Conservation (phyloP, 2,329 filamentous ascomycete genomes). For the Tolypocladium tundrense region DNA sequence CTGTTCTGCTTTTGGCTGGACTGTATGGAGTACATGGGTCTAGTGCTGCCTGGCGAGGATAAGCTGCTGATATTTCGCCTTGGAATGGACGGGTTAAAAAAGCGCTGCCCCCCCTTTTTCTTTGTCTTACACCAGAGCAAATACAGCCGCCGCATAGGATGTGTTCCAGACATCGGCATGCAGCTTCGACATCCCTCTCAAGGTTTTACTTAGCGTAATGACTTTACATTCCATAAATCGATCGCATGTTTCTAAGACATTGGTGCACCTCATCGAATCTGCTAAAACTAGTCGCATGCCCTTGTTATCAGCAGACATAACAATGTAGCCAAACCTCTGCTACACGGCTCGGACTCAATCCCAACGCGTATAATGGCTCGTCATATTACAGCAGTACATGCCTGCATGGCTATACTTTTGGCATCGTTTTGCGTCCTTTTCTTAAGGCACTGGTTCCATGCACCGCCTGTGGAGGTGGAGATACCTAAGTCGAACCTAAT, state of each 20-base stretch:
- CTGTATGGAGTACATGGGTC: too few species aligned
- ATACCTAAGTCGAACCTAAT: not conserved
- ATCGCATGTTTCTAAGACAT: not conserved
- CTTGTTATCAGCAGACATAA: not conserved
- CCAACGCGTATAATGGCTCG: not conserved
- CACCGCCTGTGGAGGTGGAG: not conserved
- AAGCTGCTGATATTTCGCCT: too few species aligned
- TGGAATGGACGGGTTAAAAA: too few species aligned
- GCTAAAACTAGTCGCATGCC: not conserved
- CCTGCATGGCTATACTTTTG: not conserved
- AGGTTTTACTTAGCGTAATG: not conserved
- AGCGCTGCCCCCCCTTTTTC: too few species aligned
- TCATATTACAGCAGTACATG: not conserved
- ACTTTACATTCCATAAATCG: not conserved
- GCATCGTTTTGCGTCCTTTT: not conserved
- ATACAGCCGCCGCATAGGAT: too few species aligned
- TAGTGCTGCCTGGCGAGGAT: too few species aligned
- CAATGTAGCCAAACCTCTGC: not conserved
- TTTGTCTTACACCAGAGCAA: too few species aligned
- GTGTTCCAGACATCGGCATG: too few species aligned
- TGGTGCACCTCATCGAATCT: not conserved
- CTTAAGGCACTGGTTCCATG: not conserved
- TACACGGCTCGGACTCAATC: not conserved
- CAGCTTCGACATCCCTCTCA: too few species aligned
- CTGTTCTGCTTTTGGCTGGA: too few species aligned